Evolutionary conservation across 2,329 filamentous ascomycete genomes (phyloP).

Genomic region (Elsinoe arachidis): DNA sequence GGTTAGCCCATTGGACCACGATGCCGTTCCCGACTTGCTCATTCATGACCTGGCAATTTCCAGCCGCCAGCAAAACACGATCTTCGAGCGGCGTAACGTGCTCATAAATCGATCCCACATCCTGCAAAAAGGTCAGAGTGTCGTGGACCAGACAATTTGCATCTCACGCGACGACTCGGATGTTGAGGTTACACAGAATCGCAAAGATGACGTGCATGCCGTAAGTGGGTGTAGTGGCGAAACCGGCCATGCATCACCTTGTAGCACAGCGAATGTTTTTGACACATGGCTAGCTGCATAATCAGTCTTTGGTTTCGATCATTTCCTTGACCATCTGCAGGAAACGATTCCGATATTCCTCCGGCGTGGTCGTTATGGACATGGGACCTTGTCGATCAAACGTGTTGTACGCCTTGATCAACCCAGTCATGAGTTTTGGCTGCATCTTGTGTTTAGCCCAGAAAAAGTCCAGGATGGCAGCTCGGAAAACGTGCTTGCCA

Average conservation of each 20-base stretch:
- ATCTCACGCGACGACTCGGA: background rate
- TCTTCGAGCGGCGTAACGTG: too few relatives aligned
- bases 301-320: constrained; percentile 26
- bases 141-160: background rate
- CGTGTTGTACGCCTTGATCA: constrained; percentile 49
- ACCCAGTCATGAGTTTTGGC: constrained; percentile 55
- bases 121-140: background rate
- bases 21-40: background rate
- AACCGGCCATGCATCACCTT: background rate
- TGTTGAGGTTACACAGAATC: background rate
- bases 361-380: constrained; percentile 62
- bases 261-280: background rate
- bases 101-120: too few relatives aligned
- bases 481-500: constrained; percentile 58
- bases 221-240: background rate
- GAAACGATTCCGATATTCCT: constrained; percentile 56
- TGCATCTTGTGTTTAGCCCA: constrained; percentile 66
- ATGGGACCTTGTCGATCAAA: constrained; percentile 59
- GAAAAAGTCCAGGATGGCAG: constrained; percentile 65
- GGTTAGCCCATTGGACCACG: background rate
- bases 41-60: background rate
- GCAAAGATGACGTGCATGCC: background rate
- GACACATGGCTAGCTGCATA: background rate
- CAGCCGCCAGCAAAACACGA: too few relatives aligned
- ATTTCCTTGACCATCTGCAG: constrained; percentile 43